Base-by-base conservation (phyloP, 2,329 filamentous ascomycete species). In the Trematosphaeria pertusa region DNA sequence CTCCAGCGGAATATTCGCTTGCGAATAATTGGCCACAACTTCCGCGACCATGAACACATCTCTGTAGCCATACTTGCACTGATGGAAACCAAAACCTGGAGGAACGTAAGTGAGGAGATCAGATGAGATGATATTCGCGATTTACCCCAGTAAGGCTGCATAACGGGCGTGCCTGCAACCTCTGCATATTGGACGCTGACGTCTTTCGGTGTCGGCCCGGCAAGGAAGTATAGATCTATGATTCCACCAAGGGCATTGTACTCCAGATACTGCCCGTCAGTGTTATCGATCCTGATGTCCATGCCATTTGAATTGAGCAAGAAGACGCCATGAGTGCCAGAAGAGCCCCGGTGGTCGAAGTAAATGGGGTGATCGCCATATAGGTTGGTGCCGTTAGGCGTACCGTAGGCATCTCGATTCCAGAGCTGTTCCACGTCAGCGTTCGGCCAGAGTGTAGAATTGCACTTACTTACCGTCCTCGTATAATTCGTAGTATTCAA, bases 241-340 rank as follows among this genome's bases (percentile, higher is more conserved):
- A 91, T 80, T n/a, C 89, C 89, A 10, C 89, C 89, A 0, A 92
- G 76, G 1, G 84, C 82, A 64, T 91, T 90, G 73, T 91, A 93
- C 68, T 92, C 87, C 5, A 94, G 80, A 48, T 85, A 89, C 62
- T 91, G 85, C 5, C 81, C 78, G 14, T 78, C 75, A 1, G 81
- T 82, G 52, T 84, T 81, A 65, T 90, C 81, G 67, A 92, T 85
- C 58, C 86, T 87, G 66, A 92, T 78, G 50, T 92, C 87, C 85
- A 91, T 91, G 24, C 70, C 69, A 31, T 59, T 56, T 2, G 63
- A 64, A 46, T 57, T 69, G 12, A 68, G 62, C 17, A 71, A 34
- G 42, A 72, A 69, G 9, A 72, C 69, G 30, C 65, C 69, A 42
- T 72, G 69, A 5, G 69, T 71, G 5, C 69, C 69, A 19, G 61